Evolutionary conservation across 352 stramenopile species (phyloP).

Genomic region (Poterioochromonas sp.): DNA sequence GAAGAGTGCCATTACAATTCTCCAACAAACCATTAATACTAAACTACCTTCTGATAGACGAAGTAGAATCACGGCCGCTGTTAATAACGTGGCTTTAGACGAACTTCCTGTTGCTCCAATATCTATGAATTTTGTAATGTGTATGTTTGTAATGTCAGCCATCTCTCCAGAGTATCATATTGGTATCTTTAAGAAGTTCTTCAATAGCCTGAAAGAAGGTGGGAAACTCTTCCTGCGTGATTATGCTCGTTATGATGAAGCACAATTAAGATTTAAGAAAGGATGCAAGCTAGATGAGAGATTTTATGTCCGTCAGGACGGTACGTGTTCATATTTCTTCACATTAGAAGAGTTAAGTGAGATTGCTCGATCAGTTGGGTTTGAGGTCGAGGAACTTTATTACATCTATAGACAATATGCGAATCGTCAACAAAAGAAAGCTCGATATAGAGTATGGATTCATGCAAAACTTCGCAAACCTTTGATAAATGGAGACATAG

Average conservation of each 20-base stretch:
- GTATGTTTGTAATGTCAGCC: slow-evolving; percentile 72
- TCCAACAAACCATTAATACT: slow-evolving; percentile 58
- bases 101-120: slow-evolving; percentile 42
- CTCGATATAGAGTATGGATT: slow-evolving; percentile 73
- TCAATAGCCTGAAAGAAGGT: slow-evolving; percentile 50
- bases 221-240: slow-evolving; percentile 76
- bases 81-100: slow-evolving; percentile 47
- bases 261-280: slow-evolving; percentile 76
- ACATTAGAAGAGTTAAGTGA: slow-evolving; percentile 14
- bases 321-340: slow-evolving; percentile 35
- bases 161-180: slow-evolving; percentile 75
- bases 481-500: no score
- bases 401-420: slow-evolving; percentile 73
- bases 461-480: slow-evolving; percentile 71
- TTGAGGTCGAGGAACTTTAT: slow-evolving; percentile 61
- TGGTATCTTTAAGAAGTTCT: slow-evolving; percentile 70
- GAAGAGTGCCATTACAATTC: slow-evolving; percentile 70
- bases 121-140: slow-evolving; percentile 47
- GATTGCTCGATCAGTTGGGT: slow-evolving; percentile 44
- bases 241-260: slow-evolving; percentile 83
- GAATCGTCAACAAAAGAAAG: slow-evolving; percentile 67
- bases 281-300: slow-evolving; percentile 33
- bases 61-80: slow-evolving; percentile 36
- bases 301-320: slow-evolving; percentile 34
- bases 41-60: slow-evolving; percentile 38